Percentiles rank a stretch among this genome's conserved stretches.
phyloP scores from a whole-genome alignment of 208 protist species.

The Phytomonas sp. region DNA sequence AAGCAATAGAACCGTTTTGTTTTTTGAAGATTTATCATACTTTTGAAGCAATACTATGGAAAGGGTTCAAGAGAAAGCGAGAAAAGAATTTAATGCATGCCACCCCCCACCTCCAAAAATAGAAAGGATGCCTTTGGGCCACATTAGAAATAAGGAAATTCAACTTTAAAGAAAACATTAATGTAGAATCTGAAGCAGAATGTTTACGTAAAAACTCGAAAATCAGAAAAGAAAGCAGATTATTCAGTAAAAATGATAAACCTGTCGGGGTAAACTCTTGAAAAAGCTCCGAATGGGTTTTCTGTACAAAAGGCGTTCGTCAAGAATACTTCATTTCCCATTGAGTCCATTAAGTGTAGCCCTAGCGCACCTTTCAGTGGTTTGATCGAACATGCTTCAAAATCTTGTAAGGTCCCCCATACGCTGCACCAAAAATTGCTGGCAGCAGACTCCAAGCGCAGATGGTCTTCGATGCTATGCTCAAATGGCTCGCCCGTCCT shows the following conservation, averaged over 20 bases:
- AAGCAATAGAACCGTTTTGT: not conserved
- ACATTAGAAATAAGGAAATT: not conserved
- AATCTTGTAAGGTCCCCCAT: conserved; percentile 54
- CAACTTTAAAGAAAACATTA: not conserved
- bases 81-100: not conserved
- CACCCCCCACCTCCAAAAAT: not conserved
- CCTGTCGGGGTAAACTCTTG: conserved; percentile 31
- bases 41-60: not conserved
- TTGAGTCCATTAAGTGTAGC: conserved; percentile 38
- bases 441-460: conserved; percentile 30
- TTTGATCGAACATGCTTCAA: conserved; percentile 20
- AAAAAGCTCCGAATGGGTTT: conserved; percentile 23
- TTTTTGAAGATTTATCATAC: not conserved
- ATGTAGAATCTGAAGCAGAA: not conserved
- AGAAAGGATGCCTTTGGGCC: not conserved
- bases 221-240: conserved; percentile 9
- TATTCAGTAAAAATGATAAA: conserved; percentile 16
- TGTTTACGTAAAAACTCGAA: conserved; percentile 9
- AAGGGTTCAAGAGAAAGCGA: not conserved
- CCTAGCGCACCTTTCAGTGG: conserved; percentile 36
- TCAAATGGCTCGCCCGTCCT: conserved; percentile 23
- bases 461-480: conserved; percentile 17
- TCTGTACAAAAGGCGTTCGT: conserved; percentile 38
- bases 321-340: conserved; percentile 43
- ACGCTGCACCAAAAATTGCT: conserved; percentile 58